Percentiles rank a stretch among this genome's conserved stretches.
phyloP scores from a whole-genome alignment of 2,329 filamentous ascomycete species.

The Trichoderma koningii region DNA sequence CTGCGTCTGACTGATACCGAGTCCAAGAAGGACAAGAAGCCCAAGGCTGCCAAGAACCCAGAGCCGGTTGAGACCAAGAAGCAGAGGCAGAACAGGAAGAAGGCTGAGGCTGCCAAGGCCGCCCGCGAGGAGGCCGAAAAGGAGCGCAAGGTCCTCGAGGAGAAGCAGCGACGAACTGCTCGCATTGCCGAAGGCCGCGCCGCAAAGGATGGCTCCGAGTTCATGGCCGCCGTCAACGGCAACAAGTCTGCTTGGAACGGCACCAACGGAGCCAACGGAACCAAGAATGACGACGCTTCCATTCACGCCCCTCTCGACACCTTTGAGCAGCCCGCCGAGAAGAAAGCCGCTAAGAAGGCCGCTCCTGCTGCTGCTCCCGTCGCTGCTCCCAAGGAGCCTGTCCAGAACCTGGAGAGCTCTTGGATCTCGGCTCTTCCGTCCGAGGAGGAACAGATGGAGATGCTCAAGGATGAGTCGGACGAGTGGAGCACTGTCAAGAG shows the following conservation, averaged over 20 bases:
- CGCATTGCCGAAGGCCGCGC: slow-evolving; percentile 80
- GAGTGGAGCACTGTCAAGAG: slow-evolving; percentile 63
- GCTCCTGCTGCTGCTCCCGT: slow-evolving; percentile 34
- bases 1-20: slow-evolving; percentile 73
- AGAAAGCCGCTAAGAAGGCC: slow-evolving; percentile 31
- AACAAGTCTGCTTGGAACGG: slow-evolving; percentile 49
- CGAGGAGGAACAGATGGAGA: slow-evolving; percentile 64
- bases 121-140: slow-evolving; percentile 76
- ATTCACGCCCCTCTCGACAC: slow-evolving; percentile 59
- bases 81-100: slow-evolving; percentile 88
- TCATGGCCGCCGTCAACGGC: slow-evolving; percentile 49
- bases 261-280: slow-evolving; percentile 31
- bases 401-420: slow-evolving; percentile 41
- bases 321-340: slow-evolving; percentile 45
- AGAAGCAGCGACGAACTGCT: slow-evolving; percentile 81
- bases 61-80: slow-evolving; percentile 85
- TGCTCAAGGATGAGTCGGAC: slow-evolving; percentile 53
- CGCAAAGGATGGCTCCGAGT: slow-evolving; percentile 75
- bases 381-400: slow-evolving; percentile 37
- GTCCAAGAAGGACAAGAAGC: slow-evolving; percentile 65
- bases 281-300: slow-evolving; percentile 40
- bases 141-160: slow-evolving; percentile 72
- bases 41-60: slow-evolving; percentile 62
- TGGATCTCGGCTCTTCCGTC: slow-evolving; percentile 58
- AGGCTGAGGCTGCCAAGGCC: slow-evolving; percentile 77